Base-by-base conservation (phyloP, 805 yeast species). In the Saccharomycopsis sp. region DNA sequence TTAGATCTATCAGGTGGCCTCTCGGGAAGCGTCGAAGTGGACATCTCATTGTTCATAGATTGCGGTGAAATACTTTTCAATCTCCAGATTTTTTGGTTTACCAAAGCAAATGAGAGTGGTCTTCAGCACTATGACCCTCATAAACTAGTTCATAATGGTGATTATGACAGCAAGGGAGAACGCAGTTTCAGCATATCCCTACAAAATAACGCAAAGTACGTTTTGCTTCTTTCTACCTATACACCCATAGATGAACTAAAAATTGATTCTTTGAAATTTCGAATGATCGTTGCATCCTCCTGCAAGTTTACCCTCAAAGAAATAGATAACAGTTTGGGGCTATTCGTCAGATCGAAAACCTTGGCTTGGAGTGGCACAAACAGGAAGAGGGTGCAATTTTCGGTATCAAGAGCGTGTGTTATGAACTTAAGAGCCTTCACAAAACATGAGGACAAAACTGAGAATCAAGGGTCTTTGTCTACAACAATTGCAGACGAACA, bases 191-290 rank as follows among this genome's bases (percentile, higher is more conserved):
- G 52, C 0, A 30, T 67, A 12, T 46, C 45, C 10, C 34, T 63
- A 7, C 43, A 46, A 16, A 42, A 57, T 1, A 59, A 62, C 0
- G 69, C 68, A 2, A 49, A 50, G 12, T 77, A 75, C 49, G 60
- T 68, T 19, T 48, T 71, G 0, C 58, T 77, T 1, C 53, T 65
- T 2, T 75, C 81, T 1, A 64, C 73, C 0, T 71, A 62, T 49
- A 64, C 63, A 3, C 53, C 62, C 1, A 54, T 43, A 17, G n/a
- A 37, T 34, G 12, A 13, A 51, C 2, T 35, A 15, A 26, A 27
- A 4, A 5, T 48, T 5, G 22, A 21, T 10, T 15, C 17, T 10
- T 37, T 45, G 8, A 15, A 27, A 4, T 41, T 30, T 18, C 27
- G 26, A 23, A 17, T 46, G 9, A 10, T 32, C n/a, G 20, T 36